Evolutionary conservation across 768 basidiomycete genomes (phyloP), one percentile per base, ranked within the genome.

Genomic region (Suillus plorans): DNA sequence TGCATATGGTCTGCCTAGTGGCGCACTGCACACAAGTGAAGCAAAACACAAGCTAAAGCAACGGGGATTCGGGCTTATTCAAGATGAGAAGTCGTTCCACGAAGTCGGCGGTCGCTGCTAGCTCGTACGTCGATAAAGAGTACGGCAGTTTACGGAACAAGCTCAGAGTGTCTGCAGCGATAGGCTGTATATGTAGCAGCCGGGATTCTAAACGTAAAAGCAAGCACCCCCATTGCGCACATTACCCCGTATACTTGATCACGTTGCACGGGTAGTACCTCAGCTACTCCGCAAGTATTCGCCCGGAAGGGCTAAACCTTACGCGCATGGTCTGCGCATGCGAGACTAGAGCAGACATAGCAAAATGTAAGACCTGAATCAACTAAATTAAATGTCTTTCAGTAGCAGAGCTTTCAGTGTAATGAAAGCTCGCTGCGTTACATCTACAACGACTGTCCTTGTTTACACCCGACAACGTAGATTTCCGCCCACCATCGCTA

Each of bases 401-500:
- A 4, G 18, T 5, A 4, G 28, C 16, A 18, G 28, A 31, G 28
- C 28, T 18, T 4, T 5, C 4, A 4, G 18, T 1, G 31, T 28
- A 13, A 28, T 20, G 3, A 59, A 31, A 28, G 39, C 41, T 10
- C 37, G 2, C 9, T 25, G 39, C 37, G 22, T 41, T 18, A 41
- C 22, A 16, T 25, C 22, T 5, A 25, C 16, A 6, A 31, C 5
- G 31, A 31, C 31, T 34, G 34, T 55, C 20, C 53, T 55, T 39
- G 25, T 28, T 10, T 63, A 83, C 22, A 73, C 75, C 13, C 66
- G 77, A 78, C 90, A 91, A 70, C 72, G 85, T 62, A 90, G 69
- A 70, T 87, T 83, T 16, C 84, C 83, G 22, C 81, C 86, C 39
- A 92, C 85, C 82, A 93, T 84, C 60, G 86, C 87, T 71, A 95